Conservation (phyloP, 225 moss, liverwort and hornwort species). For the Bryum argenteum region DNA sequence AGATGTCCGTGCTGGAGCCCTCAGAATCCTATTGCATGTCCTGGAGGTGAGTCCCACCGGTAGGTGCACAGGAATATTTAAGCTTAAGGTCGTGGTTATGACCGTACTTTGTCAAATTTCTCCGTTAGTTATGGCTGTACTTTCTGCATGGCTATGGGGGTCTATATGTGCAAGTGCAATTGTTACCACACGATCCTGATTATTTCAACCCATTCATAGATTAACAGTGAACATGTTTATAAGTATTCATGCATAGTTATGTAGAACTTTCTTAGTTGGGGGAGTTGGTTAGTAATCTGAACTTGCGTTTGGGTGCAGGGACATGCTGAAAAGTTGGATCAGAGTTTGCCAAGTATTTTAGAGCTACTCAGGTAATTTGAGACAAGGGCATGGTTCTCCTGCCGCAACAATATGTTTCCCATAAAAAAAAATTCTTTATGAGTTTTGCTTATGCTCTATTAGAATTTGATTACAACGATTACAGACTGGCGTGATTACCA, state of each 20-base stretch:
- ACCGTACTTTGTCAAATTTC: not conserved
- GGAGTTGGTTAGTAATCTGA: constrained; percentile 15
- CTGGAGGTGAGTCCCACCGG: constrained; percentile 60
- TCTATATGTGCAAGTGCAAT: constrained; percentile 19
- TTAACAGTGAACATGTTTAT: constrained; percentile 11
- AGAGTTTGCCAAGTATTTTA: constrained; percentile 63
- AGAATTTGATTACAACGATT: not conserved
- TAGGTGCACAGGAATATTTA: constrained; percentile 16
- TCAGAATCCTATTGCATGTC: constrained; percentile 89
- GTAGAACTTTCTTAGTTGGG: constrained; percentile 18
- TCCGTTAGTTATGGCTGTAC: not conserved
- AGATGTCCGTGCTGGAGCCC: constrained; percentile 83
- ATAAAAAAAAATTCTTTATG: not conserved
- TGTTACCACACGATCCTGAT: not conserved
- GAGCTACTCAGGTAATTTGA: constrained; percentile 61
- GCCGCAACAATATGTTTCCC: constrained; percentile 12
- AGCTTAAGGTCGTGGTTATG: constrained; percentile 4
- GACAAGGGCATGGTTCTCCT: not conserved
- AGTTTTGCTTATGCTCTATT: constrained; percentile 5
- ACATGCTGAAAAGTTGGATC: constrained; percentile 76
- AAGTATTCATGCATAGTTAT: constrained; percentile 9
- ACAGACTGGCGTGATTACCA: constrained; percentile 13
- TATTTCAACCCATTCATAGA: not conserved
- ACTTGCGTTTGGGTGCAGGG: constrained; percentile 48
- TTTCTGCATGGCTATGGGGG: constrained; percentile 8